These are phyloP conservation scores for Picea sitchensis DNA, from an alignment of 75 land plant genomes.

Conservation along the genomic window DNA sequence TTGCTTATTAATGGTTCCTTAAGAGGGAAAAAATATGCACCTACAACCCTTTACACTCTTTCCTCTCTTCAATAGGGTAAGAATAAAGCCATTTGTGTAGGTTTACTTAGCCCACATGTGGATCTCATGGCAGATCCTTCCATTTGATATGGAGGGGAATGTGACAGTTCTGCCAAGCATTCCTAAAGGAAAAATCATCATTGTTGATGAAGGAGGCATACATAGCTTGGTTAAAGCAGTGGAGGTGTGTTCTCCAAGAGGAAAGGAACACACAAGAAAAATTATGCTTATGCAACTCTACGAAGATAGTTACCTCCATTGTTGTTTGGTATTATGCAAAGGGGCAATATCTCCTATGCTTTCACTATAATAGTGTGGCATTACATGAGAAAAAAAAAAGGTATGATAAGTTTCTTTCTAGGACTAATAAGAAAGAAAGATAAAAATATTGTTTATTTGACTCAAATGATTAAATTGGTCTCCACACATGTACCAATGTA, in stretches of 20 bases:
- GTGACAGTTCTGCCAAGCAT: constrained; percentile 60
- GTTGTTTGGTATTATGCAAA: constrained; percentile 49
- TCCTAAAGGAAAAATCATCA: constrained; percentile 37
- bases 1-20: no score
- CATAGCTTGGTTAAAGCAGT: constrained; percentile 55
- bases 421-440: no score
- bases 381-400: constrained; percentile 58
- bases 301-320: constrained; percentile 29
- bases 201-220: constrained; percentile 64
- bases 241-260: constrained; percentile 44
- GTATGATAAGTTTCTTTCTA: no score
- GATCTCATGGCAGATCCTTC: constrained; percentile 34
- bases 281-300: constrained; percentile 45
- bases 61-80: constrained; percentile 21
- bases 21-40: constrained; percentile 57
- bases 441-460: no score
- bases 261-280: constrained; percentile 55
- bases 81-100: constrained; percentile 21
- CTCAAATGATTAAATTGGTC: no score
- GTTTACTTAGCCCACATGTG: constrained; percentile 57
- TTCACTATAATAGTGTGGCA: constrained; percentile 46
- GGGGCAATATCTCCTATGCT: constrained; percentile 67
- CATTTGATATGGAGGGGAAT: constrained; percentile 52
- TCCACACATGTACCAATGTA: no score
- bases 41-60: constrained; percentile 63